Evolutionary conservation across 1,284 basidiomycete species (phyloP).

Genomic region (Vanrija humicola): DNA sequence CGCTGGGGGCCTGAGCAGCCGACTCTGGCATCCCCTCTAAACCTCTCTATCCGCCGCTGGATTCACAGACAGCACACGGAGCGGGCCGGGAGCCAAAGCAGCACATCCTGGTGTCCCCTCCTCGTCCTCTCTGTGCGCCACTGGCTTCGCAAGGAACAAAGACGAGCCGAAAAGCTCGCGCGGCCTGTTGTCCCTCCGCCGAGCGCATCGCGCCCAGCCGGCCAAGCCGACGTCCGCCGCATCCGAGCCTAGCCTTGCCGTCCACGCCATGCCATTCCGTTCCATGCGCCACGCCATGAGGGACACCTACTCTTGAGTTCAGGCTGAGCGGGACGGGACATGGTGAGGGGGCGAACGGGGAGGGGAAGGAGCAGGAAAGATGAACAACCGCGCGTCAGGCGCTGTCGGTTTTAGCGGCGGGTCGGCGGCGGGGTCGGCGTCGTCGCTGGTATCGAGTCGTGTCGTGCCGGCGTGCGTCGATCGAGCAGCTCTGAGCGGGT

Average conservation of each 20-base stretch:
- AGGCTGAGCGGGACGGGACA: constrained; percentile 88
- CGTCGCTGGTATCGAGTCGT: background rate
- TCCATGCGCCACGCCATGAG: background rate
- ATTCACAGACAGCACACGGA: too few species aligned
- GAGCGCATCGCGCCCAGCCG: too few species aligned
- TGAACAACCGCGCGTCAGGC: background rate
- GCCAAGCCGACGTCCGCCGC: too few species aligned
- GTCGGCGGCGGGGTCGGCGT: background rate
- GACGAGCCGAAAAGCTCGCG: too few species aligned
- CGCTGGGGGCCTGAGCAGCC: too few species aligned
- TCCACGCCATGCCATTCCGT: background rate
- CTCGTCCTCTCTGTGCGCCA: too few species aligned
- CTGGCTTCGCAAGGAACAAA: too few species aligned
- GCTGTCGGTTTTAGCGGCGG: background rate
- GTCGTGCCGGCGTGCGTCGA: background rate
- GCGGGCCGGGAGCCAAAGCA: too few species aligned
- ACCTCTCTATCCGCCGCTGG: too few species aligned
- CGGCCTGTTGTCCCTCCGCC: too few species aligned
- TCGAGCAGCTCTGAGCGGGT: background rate
- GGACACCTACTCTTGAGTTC: constrained; percentile 77
- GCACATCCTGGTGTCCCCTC: too few species aligned
- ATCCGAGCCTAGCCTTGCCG: background rate
- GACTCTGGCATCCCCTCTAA: too few species aligned
- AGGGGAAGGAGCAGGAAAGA: background rate
- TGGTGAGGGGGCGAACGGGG: constrained; percentile 41